phyloP scores from a whole-genome alignment of 148 eudicot species.

The Chenopodium quinoa region DNA sequence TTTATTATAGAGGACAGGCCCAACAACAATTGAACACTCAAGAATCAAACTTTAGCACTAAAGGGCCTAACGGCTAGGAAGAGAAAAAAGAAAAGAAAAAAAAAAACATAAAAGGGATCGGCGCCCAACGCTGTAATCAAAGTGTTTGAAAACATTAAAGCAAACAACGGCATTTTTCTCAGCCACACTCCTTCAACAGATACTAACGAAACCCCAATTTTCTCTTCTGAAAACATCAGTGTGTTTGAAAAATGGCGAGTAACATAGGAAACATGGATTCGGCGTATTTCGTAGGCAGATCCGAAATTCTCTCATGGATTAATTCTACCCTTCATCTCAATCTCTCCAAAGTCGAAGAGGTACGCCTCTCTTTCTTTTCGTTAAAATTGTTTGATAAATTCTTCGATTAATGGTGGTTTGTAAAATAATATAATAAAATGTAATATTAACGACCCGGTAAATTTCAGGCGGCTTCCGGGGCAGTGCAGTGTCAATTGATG shows the following conservation, averaged over 20 bases:
- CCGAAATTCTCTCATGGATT: constrained; percentile 86
- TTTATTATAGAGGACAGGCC: no score
- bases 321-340: constrained; percentile 77
- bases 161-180: background rate
- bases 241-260: constrained; percentile 44
- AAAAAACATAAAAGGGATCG: background rate
- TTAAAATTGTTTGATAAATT: no score
- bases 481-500: constrained; percentile 94
- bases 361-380: no score
- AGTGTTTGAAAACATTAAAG: background rate
- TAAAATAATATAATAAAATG: no score
- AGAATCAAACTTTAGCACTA: no score
- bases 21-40: no score
- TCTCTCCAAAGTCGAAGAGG: constrained; percentile 96
- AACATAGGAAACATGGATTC: constrained; percentile 88
- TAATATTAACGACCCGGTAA: no score
- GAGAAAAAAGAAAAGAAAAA: background rate
- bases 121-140: background rate
- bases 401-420: no score
- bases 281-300: constrained; percentile 89
- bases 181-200: background rate
- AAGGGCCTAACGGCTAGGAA: no score
- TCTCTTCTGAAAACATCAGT: background rate
- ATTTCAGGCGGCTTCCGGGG: constrained; percentile 76
- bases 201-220: background rate